These are phyloP conservation scores for Kwoniella mangroviensis DNA, from an alignment of 768 basidiomycete genomes.

Conservation along the genomic window DNA sequence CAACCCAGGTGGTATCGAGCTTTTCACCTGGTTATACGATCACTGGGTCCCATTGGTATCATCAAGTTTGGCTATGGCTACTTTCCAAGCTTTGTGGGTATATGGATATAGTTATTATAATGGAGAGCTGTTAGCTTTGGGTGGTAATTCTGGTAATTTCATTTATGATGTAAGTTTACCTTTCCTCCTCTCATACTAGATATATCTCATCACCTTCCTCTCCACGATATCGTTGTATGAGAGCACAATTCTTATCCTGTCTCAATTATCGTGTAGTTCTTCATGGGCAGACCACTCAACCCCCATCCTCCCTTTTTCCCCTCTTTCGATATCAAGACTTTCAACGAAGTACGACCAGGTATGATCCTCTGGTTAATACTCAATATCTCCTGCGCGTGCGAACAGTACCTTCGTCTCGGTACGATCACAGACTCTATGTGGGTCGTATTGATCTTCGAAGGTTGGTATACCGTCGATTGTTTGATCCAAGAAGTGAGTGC, in stretches of 20 bases:
- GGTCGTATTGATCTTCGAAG: constrained; percentile 82
- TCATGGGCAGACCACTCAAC: constrained; percentile 70
- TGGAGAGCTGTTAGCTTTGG: constrained; percentile 78
- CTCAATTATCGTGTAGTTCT: constrained; percentile 39
- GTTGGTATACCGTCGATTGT: constrained; percentile 81
- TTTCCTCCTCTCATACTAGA: not conserved
- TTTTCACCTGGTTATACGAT: constrained; percentile 88
- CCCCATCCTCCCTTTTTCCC: constrained; percentile 61
- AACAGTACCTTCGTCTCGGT: constrained; percentile 82
- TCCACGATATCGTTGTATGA: too few relatives aligned
- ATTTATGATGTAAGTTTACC: constrained; percentile 80
- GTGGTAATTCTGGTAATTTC: constrained; percentile 85
- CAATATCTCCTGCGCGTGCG: constrained; percentile 87
- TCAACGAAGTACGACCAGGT: constrained; percentile 85
- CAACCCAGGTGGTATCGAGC: constrained; percentile 70
- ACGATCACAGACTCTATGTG: constrained; percentile 86
- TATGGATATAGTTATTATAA: constrained; percentile 72
- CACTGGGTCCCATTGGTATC: constrained; percentile 89
- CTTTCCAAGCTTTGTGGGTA: constrained; percentile 72
- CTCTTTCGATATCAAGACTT: constrained; percentile 74
- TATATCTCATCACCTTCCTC: too few relatives aligned
- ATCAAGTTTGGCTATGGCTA: constrained; percentile 76
- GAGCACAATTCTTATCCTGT: not conserved
- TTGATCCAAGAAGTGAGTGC: constrained; percentile 82
- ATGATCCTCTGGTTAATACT: constrained; percentile 89